Evolutionary conservation across 2,329 filamentous ascomycete genomes (phyloP), one percentile per base, ranked within the genome.

Genomic region (Colletotrichum sp.): DNA sequence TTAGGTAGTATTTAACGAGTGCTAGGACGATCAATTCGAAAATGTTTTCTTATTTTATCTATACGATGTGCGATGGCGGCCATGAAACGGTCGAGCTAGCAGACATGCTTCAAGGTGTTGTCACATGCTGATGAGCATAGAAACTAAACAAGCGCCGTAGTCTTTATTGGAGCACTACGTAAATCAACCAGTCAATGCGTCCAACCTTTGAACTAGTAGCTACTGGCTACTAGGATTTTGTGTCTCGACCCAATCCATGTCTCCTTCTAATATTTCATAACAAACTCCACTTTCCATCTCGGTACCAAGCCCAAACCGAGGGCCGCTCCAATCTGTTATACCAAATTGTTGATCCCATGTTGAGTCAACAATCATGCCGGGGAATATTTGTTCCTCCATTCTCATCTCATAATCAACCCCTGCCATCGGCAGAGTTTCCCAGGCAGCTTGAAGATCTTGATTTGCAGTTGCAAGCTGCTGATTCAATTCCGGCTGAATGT

Each of bases 311-410:
- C 5, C 18, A 6, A 52, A 0, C 1, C n/a, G 44, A n/a, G 4
- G 12, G n/a, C 44, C 2, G 12, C 1, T 6, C 44, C 44, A 21
- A 52, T 52, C 18, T 7, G 12, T 24, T 24, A 24, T n/a, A 1
- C 21, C 18, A 2, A 52, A 24, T 3, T n/a, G 21, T 6, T 13
- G 9, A 52, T 24, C 2, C 30, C 39, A 44, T 5, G 16, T 2
- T 4, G 39, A 44, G 0, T 44, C 36, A n/a, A 44, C 16, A 6
- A 0, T 18, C 36, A 44, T 18, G 16, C 0, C 8, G 8, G 5
- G 36, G 5, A 44, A 44, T 5, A 3, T 1, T 1, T 3, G 16
- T 0, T 44, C 4, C 9, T 9, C 16, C 16, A 44, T 44, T 3
- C 2, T 44, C 36, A 10, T 3, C 2, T n/a, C 16, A 1, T 10